phyloP scores from a whole-genome alignment of 306 rosid species.

The Quercus dentata region DNA sequence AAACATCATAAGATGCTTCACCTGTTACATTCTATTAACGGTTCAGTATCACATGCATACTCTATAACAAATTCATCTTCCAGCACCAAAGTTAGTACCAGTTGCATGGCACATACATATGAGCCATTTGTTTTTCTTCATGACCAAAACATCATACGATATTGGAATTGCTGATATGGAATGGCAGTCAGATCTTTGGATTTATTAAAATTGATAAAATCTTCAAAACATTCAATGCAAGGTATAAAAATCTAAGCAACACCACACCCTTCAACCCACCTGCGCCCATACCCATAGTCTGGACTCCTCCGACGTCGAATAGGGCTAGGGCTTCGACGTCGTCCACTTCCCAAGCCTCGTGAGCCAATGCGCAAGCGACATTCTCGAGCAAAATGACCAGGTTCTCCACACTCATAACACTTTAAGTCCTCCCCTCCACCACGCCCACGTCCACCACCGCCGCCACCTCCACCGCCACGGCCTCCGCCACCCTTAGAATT shows the following conservation, averaged over 20 bases:
- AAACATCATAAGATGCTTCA: no score
- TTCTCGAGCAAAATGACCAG: slow-evolving; percentile 95
- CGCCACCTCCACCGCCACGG: slow-evolving; percentile 47
- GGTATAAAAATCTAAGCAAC: background rate
- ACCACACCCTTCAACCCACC: slow-evolving; percentile 37
- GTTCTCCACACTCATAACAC: slow-evolving; percentile 96
- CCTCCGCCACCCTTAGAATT: slow-evolving; percentile 78
- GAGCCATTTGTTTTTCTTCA: background rate
- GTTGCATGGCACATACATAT: background rate
- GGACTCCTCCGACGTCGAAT: slow-evolving; percentile 80
- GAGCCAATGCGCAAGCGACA: slow-evolving; percentile 76
- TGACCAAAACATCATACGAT: background rate
- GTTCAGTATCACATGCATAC: background rate
- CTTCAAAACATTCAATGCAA: slow-evolving; percentile 8
- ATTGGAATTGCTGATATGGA: background rate
- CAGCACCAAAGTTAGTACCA: background rate
- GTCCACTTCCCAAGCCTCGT: slow-evolving; percentile 68
- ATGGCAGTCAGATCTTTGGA: background rate
- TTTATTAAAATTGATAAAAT: background rate
- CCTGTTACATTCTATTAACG: no score
- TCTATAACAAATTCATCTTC: background rate
- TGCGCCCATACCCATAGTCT: slow-evolving; percentile 73
- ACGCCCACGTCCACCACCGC: slow-evolving; percentile 49
- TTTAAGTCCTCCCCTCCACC: slow-evolving; percentile 82
- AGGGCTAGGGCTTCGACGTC: slow-evolving; percentile 92